Conservation (phyloP, 768 basidiomycete genomes). For the Mycena filopes region DNA sequence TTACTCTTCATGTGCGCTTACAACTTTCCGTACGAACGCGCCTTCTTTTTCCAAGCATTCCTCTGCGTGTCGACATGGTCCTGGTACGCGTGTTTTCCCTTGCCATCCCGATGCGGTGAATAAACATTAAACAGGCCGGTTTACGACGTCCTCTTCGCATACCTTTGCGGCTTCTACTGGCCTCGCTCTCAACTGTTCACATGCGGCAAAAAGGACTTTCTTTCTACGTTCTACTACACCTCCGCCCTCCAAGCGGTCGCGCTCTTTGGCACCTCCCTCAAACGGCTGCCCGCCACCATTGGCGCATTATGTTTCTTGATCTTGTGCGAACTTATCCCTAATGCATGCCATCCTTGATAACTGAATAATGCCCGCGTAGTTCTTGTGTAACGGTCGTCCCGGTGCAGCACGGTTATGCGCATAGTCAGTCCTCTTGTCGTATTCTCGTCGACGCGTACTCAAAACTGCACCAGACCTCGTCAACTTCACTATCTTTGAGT, state of each 20-base stretch:
- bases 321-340: conserved; percentile 40
- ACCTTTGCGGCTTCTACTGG: conserved; percentile 34
- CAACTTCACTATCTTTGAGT: conserved; percentile 65
- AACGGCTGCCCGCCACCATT: conserved; percentile 54
- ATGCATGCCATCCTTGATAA: neutral
- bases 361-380: neutral
- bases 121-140: conserved; percentile 36
- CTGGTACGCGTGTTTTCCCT: conserved; percentile 48
- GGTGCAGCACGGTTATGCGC: neutral
- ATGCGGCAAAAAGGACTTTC: conserved; percentile 57
- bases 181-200: conserved; percentile 50
- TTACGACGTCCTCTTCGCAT: conserved; percentile 45
- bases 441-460: neutral
- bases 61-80: conserved; percentile 59
- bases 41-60: conserved; percentile 58
- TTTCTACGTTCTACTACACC: conserved; percentile 49
- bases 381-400: conserved; percentile 27
- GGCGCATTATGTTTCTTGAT: conserved; percentile 50
- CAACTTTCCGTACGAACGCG: conserved; percentile 61
- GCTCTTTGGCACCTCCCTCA: conserved; percentile 40
- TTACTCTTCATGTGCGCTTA: conserved; percentile 59
- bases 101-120: neutral
- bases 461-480: conserved; percentile 46
- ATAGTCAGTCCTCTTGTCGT: neutral
- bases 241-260: conserved; percentile 43